Percentiles rank a stretch among this genome's conserved stretches.
Evolutionary conservation across 176 grass and related monocot genomes (phyloP).

Genomic region (Paspalum notatum): DNA sequence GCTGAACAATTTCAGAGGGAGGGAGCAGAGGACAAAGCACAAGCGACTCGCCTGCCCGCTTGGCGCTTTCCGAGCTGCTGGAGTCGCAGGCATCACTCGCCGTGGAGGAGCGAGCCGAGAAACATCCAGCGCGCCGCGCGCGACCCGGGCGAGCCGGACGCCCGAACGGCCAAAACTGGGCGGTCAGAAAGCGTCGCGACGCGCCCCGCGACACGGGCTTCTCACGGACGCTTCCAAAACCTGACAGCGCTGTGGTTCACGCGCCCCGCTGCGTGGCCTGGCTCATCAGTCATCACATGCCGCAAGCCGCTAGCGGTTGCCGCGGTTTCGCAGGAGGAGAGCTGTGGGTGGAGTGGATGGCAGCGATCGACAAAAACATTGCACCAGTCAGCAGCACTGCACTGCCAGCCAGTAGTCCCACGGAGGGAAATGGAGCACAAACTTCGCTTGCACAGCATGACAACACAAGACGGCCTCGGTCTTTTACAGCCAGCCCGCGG

Average conservation of each 20-base stretch:
- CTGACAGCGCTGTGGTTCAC: slow-evolving; percentile 29
- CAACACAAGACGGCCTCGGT: neutral
- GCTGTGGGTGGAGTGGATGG: neutral
- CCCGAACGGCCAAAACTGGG: neutral
- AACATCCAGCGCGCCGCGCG: slow-evolving; percentile 23
- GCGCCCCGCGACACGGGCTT: slow-evolving; percentile 3
- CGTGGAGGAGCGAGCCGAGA: neutral
- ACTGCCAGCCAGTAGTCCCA: neutral
- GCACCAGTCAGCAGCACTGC: neutral
- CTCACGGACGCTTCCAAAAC: slow-evolving; percentile 28
- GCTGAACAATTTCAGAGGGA: neutral
- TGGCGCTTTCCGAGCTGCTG: neutral
- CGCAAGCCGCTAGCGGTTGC: neutral
- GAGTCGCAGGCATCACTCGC: slow-evolving; percentile 14
- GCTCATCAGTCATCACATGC: slow-evolving; percentile 11
- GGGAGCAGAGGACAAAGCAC: slow-evolving; percentile 15
- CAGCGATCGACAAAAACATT: neutral
- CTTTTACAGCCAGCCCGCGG: neutral
- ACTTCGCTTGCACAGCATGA: slow-evolving; percentile 33
- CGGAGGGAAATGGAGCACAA: slow-evolving; percentile 29
- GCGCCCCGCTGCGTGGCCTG: neutral
- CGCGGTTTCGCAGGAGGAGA: neutral
- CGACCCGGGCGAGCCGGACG: neutral
- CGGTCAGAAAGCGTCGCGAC: neutral
- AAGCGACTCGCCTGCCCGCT: slow-evolving; percentile 17